Base-by-base conservation (phyloP, 768 basidiomycete genomes). In the Lactarius tabidus region DNA sequence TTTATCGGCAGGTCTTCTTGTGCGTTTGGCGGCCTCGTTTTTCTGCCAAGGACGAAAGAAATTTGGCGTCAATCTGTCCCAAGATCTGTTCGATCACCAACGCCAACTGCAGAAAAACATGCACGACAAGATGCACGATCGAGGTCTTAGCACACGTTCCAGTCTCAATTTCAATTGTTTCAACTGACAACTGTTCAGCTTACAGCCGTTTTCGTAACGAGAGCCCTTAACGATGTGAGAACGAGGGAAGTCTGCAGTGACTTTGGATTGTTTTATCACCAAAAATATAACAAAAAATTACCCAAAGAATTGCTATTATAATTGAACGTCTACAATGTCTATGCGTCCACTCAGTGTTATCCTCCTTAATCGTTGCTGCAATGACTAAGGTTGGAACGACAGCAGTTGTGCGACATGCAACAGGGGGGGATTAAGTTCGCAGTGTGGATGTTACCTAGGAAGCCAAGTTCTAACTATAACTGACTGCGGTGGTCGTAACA, bases 61-160 rank as follows among this genome's bases (percentile, higher is more conserved):
- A 48, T 14, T n/a, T 4, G 2, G 12, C 12, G 5, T 6, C 0
- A 14, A 26, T 48, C 43, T 3, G n/a, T 23, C n/a, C 43, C n/a
- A 57, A 31, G 45, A 31, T 43, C 35, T n/a, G 48, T 20, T 38
- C 48, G 63, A 58, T 63, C 63, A 10, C 36, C 48, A 57, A 58
- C 18, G 9, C 31, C 29, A n/a, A 26, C 23, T 57, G 33, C 14
- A 12, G 20, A 26, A 20, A 35, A 28, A 38, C 36, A 38, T 31
- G 28, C 17, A 23, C 38, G 48, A 63, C 58, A 28, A 38, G 28
- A 38, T 31, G 28, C 17, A 23, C 38, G 48, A 63, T 63, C 57
- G 28, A 38, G 36, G 20, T 52, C 29, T 26, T n/a, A n/a, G n/a
- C 20, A 12, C n/a, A 48, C 23, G 45, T 26, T n/a, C 0, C 23